Evolutionary conservation across 305 asterid genomes (phyloP).

Genomic region (Vinca major): DNA sequence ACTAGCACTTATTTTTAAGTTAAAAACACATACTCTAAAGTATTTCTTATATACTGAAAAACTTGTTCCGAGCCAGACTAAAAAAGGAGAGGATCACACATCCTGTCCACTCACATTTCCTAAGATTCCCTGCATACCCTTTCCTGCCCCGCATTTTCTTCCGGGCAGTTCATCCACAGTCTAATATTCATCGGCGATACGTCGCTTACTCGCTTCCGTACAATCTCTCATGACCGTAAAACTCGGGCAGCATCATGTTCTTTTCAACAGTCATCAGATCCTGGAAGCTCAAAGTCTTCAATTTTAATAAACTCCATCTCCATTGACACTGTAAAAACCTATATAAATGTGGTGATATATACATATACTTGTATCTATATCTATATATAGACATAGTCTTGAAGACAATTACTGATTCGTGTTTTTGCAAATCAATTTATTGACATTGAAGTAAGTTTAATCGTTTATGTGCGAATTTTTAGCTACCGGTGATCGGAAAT

Average conservation of each 20-base stretch:
- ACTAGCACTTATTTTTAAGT: too few relatives aligned
- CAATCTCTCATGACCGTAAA: neutral
- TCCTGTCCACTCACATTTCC: too few relatives aligned
- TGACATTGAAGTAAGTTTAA: neutral
- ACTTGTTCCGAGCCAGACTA: too few relatives aligned
- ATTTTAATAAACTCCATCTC: neutral
- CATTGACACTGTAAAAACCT: neutral
- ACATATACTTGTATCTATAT: neutral
- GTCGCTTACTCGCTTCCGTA: neutral
- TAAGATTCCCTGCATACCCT: neutral
- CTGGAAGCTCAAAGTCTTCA: neutral
- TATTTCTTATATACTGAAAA: too few relatives aligned
- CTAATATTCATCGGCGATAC: too few relatives aligned
- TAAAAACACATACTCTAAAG: too few relatives aligned
- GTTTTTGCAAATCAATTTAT: neutral
- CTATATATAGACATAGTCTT: neutral
- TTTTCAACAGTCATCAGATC: neutral
- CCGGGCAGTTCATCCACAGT: slow-evolving; percentile 13
- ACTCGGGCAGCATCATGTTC: slow-evolving; percentile 4
- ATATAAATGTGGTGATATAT: neutral
- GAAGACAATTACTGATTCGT: neutral
- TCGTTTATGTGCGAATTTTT: neutral
- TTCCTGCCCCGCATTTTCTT: slow-evolving; percentile 2
- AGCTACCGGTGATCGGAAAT: neutral
- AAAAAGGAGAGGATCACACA: too few relatives aligned